Evolutionary conservation across 2,329 filamentous ascomycete genomes (phyloP).

Genomic region (Chrysosphaeria jannelii): DNA sequence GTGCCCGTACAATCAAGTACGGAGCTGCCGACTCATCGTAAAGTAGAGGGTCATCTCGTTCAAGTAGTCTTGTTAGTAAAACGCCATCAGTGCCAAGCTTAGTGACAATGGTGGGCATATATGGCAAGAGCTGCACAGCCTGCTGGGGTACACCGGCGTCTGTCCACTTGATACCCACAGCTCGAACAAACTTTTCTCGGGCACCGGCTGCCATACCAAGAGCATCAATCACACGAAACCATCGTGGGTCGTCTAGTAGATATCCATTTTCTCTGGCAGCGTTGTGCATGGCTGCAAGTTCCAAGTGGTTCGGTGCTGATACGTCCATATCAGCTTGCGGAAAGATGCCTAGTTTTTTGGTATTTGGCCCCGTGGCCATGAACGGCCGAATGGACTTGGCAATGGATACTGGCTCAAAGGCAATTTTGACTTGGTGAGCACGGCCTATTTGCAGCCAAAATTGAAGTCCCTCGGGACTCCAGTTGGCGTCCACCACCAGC

Average conservation of each 20-base stretch:
- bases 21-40: conserved; percentile 26
- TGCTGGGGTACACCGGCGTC: conserved; percentile 63
- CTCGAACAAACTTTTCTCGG: conserved; percentile 35
- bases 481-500: conserved; percentile 71
- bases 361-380: conserved; percentile 5
- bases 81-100: conserved; percentile 56
- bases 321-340: conserved; percentile 37
- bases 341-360: conserved; percentile 14
- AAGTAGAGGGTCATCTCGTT: conserved; percentile 35
- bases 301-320: conserved; percentile 55
- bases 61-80: conserved; percentile 41
- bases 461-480: conserved; percentile 33
- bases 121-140: conserved; percentile 59
- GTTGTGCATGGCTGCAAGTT: conserved; percentile 50
- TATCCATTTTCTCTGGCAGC: conserved; percentile 36
- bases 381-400: conserved; percentile 50
- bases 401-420: conserved; percentile 71
- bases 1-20: conserved; percentile 41
- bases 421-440: conserved; percentile 24
- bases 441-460: conserved; percentile 35
- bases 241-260: conserved; percentile 29
- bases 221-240: conserved; percentile 56
- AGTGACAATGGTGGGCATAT: conserved; percentile 56
- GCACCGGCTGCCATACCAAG: conserved; percentile 38
- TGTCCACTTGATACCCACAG: conserved; percentile 37